Evolutionary conservation across 768 basidiomycete genomes (phyloP).

Genomic region (Cyclocybe aegerita): DNA sequence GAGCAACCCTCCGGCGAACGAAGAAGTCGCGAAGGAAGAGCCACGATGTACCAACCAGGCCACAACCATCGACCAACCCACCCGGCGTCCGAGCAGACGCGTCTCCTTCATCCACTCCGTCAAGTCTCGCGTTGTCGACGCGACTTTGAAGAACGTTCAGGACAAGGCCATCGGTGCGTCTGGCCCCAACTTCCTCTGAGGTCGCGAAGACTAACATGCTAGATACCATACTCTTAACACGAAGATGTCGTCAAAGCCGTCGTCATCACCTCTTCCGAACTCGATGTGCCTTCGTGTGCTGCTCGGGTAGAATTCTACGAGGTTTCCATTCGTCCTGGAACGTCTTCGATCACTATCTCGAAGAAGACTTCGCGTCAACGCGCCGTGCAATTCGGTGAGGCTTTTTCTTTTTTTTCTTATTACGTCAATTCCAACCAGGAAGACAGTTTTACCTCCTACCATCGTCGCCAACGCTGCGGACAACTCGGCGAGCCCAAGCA

Average conservation of each 20-base stretch:
- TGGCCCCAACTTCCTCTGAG: not conserved
- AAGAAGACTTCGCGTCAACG: conserved; percentile 3
- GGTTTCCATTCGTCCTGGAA: not conserved
- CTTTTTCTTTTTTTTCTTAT: not conserved
- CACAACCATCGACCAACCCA: not conserved
- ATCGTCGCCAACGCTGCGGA: conserved; percentile 2
- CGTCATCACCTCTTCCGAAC: conserved; percentile 12
- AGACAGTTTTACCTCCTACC: conserved; percentile 6
- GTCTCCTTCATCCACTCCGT: conserved; percentile 16
- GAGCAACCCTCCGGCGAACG: too few relatives aligned
- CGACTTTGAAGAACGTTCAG: conserved; percentile 17
- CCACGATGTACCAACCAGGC: not conserved
- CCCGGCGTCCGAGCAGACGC: conserved; percentile 12
- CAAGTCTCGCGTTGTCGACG: conserved; percentile 18
- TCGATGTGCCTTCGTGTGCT: conserved; percentile 9
- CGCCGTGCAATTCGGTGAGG: conserved; percentile 6
- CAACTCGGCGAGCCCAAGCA: not conserved
- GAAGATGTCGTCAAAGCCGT: conserved; percentile 19
- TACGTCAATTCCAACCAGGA: not conserved
- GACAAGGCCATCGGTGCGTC: conserved; percentile 18
- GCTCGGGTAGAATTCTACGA: conserved; percentile 17
- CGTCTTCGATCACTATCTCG: not conserved
- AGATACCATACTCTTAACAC: not conserved
- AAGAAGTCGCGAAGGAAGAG: not conserved
- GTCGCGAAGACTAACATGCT: too few relatives aligned